Base-by-base conservation (phyloP, 768 basidiomycete genomes). In the Hemileccinum rubropunctum region DNA sequence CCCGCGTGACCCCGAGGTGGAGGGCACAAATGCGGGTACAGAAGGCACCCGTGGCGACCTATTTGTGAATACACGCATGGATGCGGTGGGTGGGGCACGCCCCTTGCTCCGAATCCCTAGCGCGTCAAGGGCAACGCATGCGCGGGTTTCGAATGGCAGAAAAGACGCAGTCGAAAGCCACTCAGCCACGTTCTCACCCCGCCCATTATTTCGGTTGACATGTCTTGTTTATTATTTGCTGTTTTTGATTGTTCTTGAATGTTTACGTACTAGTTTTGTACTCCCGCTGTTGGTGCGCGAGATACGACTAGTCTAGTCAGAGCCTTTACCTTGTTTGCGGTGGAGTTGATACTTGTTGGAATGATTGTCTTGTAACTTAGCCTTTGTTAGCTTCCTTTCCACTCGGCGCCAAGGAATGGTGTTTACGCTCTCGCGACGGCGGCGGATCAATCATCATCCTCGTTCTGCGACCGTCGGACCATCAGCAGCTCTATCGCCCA, bases 111-210 rank as follows among this genome's bases (percentile, higher is more conserved):
- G 28, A 17, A 13, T 35, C 48, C 42, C 50, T 42, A 43, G 54
- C 53, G 45, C 39, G 26, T 50, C 55, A 56, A 51, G 20, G 17
- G 43, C 30, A 33, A 26, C 46, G 43, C 56, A 48, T 44, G n/a
- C n/a, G n/a, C n/a, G n/a, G 50, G 27, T 23, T 53, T 52, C 65
- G 37, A 67, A 65, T 67, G 65, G 64, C 64, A 57, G 41, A 65
- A 67, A 65, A 58, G 60, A 64, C 64, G 60, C 64, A 64, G 10
- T 34, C 17, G 14, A 13, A n/a, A 32, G 39, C 21, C 45, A 35
- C 48, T 33, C 52, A 51, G 52, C 54, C 59, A 54, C 54, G 40
- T 52, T 62, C 59, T 55, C 60, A 57, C 62, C 50, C 45, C 35
- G 51, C 40, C 39, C 15, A 18, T 41, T 23, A 35, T 26, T 27